Base-by-base conservation (phyloP, 2,329 filamentous ascomycete species). In the Hymenoscyphus occultus region DNA sequence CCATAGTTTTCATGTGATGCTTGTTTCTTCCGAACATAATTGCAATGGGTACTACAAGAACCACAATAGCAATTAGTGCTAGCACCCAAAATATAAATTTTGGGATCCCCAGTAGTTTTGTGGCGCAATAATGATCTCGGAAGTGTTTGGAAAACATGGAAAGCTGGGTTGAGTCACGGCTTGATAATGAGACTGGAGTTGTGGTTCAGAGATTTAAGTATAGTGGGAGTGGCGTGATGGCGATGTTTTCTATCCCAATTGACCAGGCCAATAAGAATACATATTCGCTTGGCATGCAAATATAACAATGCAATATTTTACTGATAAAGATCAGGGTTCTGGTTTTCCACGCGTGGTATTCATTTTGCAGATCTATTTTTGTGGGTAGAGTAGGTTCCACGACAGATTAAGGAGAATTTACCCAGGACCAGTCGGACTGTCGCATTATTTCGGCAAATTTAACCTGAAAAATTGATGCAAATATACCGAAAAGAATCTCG, bases 11-110 rank as follows among this genome's bases (percentile, higher is more conserved):
- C 3, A 19, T 32, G 5, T 14, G 13, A 39, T 60, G 39, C n/a
- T 60, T 40, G 4, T 62, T 62, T 35, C 54, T 10, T 19, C 61
- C 60, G 16, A 69, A 60, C 45, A 69, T 60, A 19, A 68, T 42
- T 12, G 48, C 63, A 16, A 64, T 42, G 3, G 67, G 67, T 2
- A 67, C 60, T 19, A 62, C 56, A 58, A 67, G 59, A 19, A 62
- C 64, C 40, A 67, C 28, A 5, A 68, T 57, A 1, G 60, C 45
- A 5, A 64, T 40, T 6, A 40, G 10, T 13, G 60, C 28, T 13
- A 63, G 45, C 3, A 60, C 9, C 56, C 62, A 63, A 5, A 39
- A 13, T 1, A 59, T 16, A 31, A 56, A 60, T 16, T 63, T 59
- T 39, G 62, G 62, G 12, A 63, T 31, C 4, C 56, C 39, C 6